Evolutionary conservation across 1,284 basidiomycete genomes (phyloP), one percentile per base, ranked within the genome.

Genomic region (Cerioporus squamosus): DNA sequence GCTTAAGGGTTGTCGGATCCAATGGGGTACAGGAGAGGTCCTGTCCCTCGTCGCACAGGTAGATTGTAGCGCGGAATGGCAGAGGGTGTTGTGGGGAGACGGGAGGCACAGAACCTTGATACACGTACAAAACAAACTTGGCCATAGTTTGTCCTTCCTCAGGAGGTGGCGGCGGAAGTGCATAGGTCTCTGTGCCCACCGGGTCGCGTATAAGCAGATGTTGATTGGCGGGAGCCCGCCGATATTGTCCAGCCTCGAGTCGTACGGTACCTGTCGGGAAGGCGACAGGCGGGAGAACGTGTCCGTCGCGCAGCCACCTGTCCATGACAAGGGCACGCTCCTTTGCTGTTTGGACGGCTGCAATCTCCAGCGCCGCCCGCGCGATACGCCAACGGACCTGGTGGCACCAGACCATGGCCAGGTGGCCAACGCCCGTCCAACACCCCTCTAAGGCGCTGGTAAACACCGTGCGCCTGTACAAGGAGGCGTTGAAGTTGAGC

Each of bases 381-480:
- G 96, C 97, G 15, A 98, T 79, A 36, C 88, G 84, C 87, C 90
- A 93, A 29, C 97, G 87, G 17, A 98, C 88, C 74, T 99, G 97
- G 73, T 98, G 94, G 72, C 97, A 99, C 97, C 97, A 99, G 12
- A 98, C 93, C 85, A 98, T 97, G 55, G 94, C 95, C 50, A 90
- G 86, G 73, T 99, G 97, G 39, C 97, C 97, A 3, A 98, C 93
- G 1, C 94, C 93, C 0, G 95, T 95, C 94, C 96, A 98, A 2
- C 90, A 87, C 12, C 93, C 92, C 43, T 96, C 91, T 15, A 99
- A 79, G 1, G 88, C 89, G 22, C 91, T 91, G 0, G 95, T 92
- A 71, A 96, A 98, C 5, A 95, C 80, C 0, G 94, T 90, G 44
- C 88, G 82, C 39, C 91, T 79, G 60, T 87, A 88, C 0, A 70